Evolutionary conservation across 352 stramenopile genomes (phyloP), one percentile per base, ranked within the genome.

Genomic region (Elongisporangium prolatum): DNA sequence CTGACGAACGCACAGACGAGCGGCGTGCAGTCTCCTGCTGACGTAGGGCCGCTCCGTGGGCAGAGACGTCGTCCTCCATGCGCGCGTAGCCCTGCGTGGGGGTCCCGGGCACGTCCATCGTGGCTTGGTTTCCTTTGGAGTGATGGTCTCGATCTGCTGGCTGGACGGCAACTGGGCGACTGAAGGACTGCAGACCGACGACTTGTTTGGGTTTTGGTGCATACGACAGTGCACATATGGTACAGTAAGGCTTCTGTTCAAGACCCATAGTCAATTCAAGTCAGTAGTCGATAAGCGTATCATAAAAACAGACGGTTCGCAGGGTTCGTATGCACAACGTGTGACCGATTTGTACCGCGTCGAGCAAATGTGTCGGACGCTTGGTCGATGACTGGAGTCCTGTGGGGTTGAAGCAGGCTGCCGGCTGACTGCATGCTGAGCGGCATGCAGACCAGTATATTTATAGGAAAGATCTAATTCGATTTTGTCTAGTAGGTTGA

Each of bases 1-100:
- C 74, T 37, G 71, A 84, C 69, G 74, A 84, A 21, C 74, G 74
- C 60, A 80, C 64, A 34, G 60, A 73, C 56, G 71, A 71, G 17
- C 68, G 69, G 13, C 65, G 69, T 57, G 65, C 62, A 8, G 54
- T 6, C 18, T 62, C 53, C 48, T 59, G 61, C 48, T 60, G 48
- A 8, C 56, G 63, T 6, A 59, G 55, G 48, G 52, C 55, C 10
- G 50, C 28, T 14, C 9, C 38, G 18, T 34, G n/a, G 21, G 57
- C n/a, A 21, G 47, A 47, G 47, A 21, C 40, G 9, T 63, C 69
- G 49, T 80, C 72, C 44, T 77, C 69, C 58, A 80, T 64, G 47
- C 72, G 68, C 61, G 52, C 67, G 53, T 60, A 80, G n/a, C 57
- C 59, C 37, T 71, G 61, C 52, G 60, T 60, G 1, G 71, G 71